Evolutionary conservation across 768 basidiomycete species (phyloP), one percentile per base, ranked within the genome.

Genomic region (Daedaleopsis nitida): DNA sequence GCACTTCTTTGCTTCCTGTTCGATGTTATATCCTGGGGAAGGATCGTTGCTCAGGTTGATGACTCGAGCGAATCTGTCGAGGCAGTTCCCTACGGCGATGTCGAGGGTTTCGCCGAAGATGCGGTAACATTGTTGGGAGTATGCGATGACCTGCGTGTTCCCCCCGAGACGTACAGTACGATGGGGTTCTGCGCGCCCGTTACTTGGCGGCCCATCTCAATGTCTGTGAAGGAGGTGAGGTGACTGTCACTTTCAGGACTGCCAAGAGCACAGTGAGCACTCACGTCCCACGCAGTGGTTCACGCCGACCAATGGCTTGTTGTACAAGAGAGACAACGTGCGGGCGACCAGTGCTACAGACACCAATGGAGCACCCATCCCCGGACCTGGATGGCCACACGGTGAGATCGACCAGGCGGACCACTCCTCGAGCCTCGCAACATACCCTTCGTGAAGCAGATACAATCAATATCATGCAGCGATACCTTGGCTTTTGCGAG

Each of bases 51-150:
- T 91, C 45, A 99, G 78, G 61, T 92, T 90, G 55, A 99, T 92
- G 13, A 96, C 93, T 49, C 97, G 81, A 2, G 97, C 97, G 69
- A 99, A 99, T 11, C 97, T 88, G 74, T 99, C 97, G 23, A 99
- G 79, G 72, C 97, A 98, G 72, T 99, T 99, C 39, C 97, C 97
- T 37, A 98, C 95, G n/a, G 97, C 97, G 58, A 99, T 98, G 70
- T 99, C 97, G 57, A 99, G 82, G 1, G 97, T 98, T 76, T 99
- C 97, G 16, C 97, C 97, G 70, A 99, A 99, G 62, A 99, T 99
- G 45, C 97, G 86, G 73, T 99, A 99, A 64, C 95, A 86, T 73
- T 98, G 95, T 60, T 91, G 89, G 21, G 96, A 98, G 74, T 99
- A 99, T 1, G 97, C 97, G 68, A 99, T 98, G 16, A 99, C 96